A percentile compares a stretch with the other conserved stretches of the same genome.
phyloP scores from a whole-genome alignment of 768 basidiomycete species.

The Russula ochroleuca region DNA sequence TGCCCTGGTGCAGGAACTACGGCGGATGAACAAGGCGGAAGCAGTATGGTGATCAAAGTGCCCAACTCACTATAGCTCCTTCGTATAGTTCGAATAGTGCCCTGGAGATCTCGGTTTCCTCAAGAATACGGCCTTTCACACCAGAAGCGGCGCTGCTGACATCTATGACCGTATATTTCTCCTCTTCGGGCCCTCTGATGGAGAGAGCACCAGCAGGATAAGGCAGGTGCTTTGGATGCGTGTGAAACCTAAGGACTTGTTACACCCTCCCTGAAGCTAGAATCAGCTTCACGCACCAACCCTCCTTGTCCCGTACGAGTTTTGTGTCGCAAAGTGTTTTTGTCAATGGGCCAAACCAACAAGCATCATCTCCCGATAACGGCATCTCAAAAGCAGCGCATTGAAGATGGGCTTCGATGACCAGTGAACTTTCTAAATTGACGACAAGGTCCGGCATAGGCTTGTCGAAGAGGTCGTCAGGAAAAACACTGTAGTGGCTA shows the following conservation, averaged over 20 bases:
- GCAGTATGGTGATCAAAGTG: neutral
- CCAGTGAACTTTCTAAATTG: constrained; percentile 66
- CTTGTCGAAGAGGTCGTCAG: constrained; percentile 64
- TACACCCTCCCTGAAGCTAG: neutral
- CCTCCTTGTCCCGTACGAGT: constrained; percentile 67
- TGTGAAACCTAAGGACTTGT: constrained; percentile 59
- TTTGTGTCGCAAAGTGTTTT: constrained; percentile 55
- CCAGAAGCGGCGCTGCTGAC: constrained; percentile 43
- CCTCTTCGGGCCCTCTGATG: constrained; percentile 73
- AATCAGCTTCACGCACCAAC: constrained; percentile 50
- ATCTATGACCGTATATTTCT: constrained; percentile 72
- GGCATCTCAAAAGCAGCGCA: constrained; percentile 89
- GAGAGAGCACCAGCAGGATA: constrained; percentile 68
- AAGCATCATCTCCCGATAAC: constrained; percentile 54
- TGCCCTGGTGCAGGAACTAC: constrained; percentile 85
- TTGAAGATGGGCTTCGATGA: constrained; percentile 82
- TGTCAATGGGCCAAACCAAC: constrained; percentile 67
- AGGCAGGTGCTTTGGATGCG: constrained; percentile 74
- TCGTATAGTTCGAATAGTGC: constrained; percentile 88
- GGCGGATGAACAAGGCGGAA: neutral
- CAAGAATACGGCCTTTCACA: constrained; percentile 48
- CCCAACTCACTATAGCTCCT: constrained; percentile 65
- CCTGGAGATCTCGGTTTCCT: constrained; percentile 79
- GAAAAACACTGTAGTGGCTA: constrained; percentile 65
- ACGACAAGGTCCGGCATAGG: constrained; percentile 59